A percentile compares a stretch with the other conserved stretches of the same genome.
These are phyloP conservation scores for Paradendryphiella salina DNA, from an alignment of 2,329 filamentous ascomycete species.

Conservation along the genomic window DNA sequence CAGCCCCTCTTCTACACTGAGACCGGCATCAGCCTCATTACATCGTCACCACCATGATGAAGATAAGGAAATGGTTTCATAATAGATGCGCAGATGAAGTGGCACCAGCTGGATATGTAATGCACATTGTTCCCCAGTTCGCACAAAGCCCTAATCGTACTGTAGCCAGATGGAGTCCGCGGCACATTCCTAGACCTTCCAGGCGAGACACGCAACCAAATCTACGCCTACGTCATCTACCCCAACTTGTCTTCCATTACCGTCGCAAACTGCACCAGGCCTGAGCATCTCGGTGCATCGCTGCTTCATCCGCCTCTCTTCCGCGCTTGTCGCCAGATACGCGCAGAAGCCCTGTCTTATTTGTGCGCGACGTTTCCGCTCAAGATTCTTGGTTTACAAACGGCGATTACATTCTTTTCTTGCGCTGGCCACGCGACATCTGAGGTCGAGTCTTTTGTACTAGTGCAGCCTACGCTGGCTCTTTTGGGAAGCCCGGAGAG, in stretches of 20 bases:
- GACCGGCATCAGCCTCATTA: neutral
- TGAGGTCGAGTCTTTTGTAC: conserved; percentile 6
- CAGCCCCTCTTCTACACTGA: neutral
- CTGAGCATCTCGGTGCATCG: conserved; percentile 13
- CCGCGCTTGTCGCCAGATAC: conserved; percentile 24
- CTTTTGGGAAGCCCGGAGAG: neutral
- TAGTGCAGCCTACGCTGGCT: neutral
- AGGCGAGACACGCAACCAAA: conserved; percentile 30
- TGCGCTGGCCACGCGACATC: conserved; percentile 1
- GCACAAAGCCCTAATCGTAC: neutral
- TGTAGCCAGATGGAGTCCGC: neutral
- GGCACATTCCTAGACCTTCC: conserved; percentile 22
- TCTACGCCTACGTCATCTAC: conserved; percentile 23
- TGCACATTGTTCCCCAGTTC: neutral
- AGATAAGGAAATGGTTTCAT: neutral
- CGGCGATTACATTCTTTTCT: conserved; percentile 13
- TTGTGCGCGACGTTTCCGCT: conserved; percentile 21
- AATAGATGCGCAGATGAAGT: too few species aligned
- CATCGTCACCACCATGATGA: neutral
- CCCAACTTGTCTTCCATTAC: conserved; percentile 4
- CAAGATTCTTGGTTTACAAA: conserved; percentile 11
- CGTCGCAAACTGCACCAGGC: conserved; percentile 5
- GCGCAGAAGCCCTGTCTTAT: conserved; percentile 27
- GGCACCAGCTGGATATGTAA: neutral
- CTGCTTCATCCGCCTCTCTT: conserved; percentile 22